Evolutionary conservation across 805 yeast species (phyloP).

Genomic region (Kazachstania bromeliacearum): DNA sequence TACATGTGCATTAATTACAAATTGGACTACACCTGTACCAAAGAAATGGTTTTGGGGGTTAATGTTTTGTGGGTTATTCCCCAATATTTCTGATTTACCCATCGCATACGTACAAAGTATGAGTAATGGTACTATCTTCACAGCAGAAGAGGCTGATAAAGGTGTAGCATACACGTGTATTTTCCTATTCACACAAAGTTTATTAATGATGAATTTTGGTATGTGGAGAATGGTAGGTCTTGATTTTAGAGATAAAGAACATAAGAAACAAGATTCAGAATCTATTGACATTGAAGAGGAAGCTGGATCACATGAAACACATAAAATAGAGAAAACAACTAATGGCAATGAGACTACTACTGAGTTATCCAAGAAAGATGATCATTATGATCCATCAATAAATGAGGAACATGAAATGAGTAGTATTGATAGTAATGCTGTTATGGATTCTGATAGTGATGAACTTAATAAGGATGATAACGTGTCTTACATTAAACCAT

Average conservation of each 20-base stretch:
- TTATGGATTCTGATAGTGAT: neutral
- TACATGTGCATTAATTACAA: conserved; percentile 32
- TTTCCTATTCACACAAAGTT: conserved; percentile 54
- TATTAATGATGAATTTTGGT: conserved; percentile 68
- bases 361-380: neutral
- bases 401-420: conserved; percentile 6
- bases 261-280: conserved; percentile 10
- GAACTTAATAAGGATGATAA: neutral
- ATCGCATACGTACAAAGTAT: conserved; percentile 74
- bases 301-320: too few species aligned
- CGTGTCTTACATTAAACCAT: conserved; percentile 4
- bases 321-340: neutral
- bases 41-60: conserved; percentile 70
- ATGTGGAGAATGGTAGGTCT: conserved; percentile 57
- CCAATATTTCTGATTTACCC: conserved; percentile 75
- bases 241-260: conserved; percentile 45
- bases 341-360: neutral
- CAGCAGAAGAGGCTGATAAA: conserved; percentile 44
- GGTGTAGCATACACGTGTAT: conserved; percentile 80
- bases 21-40: conserved; percentile 51
- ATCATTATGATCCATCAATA: conserved; percentile 1
- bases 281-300: neutral
- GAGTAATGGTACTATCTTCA: conserved; percentile 49
- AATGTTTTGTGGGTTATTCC: conserved; percentile 61
- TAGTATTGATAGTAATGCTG: conserved; percentile 8